Evolutionary conservation across 1,139 yeast species (phyloP).

Genomic region (Saccharomyces uvarum): DNA sequence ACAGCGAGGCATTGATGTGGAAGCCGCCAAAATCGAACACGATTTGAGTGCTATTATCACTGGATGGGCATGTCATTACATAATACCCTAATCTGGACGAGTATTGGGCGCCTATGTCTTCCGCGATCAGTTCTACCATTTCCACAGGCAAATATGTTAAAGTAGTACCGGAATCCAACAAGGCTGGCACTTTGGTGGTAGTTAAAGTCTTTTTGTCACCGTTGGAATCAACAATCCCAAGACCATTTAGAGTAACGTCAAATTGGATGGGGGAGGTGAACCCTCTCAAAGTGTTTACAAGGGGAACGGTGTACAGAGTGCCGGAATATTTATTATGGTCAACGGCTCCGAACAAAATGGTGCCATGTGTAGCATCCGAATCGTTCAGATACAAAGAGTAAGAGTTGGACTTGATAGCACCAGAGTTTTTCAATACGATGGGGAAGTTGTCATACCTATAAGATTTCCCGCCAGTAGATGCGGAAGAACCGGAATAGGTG

Average conservation of each 20-base stretch:
- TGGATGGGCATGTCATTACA: constrained; percentile 28
- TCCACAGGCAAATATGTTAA: constrained; percentile 43
- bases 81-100: constrained; percentile 32
- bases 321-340: constrained; percentile 48
- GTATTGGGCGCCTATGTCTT: constrained; percentile 34
- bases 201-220: constrained; percentile 22
- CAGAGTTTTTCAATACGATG: constrained; percentile 42
- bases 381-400: constrained; percentile 48
- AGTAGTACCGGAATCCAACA: constrained; percentile 64
- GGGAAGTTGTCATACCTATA: constrained; percentile 39
- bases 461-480: constrained; percentile 9
- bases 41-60: constrained; percentile 23
- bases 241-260: constrained; percentile 39
- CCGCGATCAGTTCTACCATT: constrained; percentile 36
- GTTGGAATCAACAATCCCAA: constrained; percentile 32
- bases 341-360: constrained; percentile 49
- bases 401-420: constrained; percentile 42
- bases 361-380: constrained; percentile 35
- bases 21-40: constrained; percentile 46
- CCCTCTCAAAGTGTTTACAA: constrained; percentile 35
- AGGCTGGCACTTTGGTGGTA: constrained; percentile 34
- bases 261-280: constrained; percentile 33
- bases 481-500: constrained; percentile 31
- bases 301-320: constrained; percentile 38
- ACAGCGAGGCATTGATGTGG: constrained; percentile 40